These are phyloP conservation scores for Pistacia atlantica DNA, from an alignment of 345 rosid genomes.

Conservation along the genomic window DNA sequence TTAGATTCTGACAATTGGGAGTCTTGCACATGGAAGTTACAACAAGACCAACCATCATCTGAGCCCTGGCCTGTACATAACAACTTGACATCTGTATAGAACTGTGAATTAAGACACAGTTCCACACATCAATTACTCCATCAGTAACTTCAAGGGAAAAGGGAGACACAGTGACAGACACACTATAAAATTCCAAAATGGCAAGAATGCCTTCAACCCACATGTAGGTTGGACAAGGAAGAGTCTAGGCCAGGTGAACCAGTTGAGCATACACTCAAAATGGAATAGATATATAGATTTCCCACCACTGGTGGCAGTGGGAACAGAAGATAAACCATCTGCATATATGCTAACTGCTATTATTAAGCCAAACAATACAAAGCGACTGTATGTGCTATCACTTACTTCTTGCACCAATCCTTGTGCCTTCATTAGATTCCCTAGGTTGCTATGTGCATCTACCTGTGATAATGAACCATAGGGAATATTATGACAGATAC, in stretches of 20 bases:
- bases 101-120: constrained; percentile 64
- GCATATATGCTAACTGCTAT: constrained; percentile 14
- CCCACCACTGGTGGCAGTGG: constrained; percentile 15
- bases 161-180: constrained; percentile 20
- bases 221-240: constrained; percentile 11
- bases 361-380: constrained; percentile 2
- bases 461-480: constrained; percentile 52
- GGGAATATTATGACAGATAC: constrained; percentile 6
- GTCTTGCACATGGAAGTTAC: constrained; percentile 72
- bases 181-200: constrained; percentile 12
- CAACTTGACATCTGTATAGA: constrained; percentile 69
- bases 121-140: constrained; percentile 64
- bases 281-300: constrained; percentile 10
- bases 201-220: constrained; percentile 26
- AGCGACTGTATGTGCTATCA: constrained; percentile 23
- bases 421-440: constrained; percentile 93
- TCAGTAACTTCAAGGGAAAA: constrained; percentile 63
- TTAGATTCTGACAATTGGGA: constrained; percentile 73
- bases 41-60: constrained; percentile 85
- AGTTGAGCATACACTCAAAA: constrained; percentile 19
- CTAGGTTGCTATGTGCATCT: constrained; percentile 95
- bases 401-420: constrained; percentile 96
- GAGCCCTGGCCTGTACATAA: constrained; percentile 67
- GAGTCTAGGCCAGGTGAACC: constrained; percentile 28
- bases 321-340: constrained; percentile 21